phyloP scores from a whole-genome alignment of 2,329 filamentous ascomycete genomes.

The Aspergillus puulaauensis region DNA sequence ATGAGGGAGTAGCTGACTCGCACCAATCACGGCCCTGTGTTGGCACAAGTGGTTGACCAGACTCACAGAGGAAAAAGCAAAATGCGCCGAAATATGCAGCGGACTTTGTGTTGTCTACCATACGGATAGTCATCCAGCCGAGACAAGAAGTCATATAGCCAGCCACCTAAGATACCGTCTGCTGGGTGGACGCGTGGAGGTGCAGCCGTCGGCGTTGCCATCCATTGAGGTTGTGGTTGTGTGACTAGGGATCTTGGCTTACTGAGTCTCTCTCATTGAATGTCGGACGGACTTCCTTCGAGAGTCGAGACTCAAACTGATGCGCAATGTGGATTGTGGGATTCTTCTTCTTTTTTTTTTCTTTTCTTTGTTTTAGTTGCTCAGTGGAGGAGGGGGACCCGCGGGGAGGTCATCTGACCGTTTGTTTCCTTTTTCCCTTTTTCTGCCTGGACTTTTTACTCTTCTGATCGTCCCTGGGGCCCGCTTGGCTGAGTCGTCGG shows the following conservation, averaged over 20 bases:
- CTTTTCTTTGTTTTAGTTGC: background rate
- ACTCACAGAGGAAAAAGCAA: background rate
- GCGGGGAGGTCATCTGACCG: background rate
- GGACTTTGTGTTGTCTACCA: background rate
- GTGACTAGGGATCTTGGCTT: background rate
- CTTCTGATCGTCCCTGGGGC: background rate
- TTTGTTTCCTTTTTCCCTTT: background rate
- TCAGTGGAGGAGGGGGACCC: background rate
- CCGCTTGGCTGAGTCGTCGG: background rate
- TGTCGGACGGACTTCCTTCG: too few relatives aligned
- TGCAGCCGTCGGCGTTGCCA: background rate
- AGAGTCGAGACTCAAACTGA: too few relatives aligned
- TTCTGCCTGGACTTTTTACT: background rate
- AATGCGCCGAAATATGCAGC: too few relatives aligned
- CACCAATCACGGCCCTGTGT: background rate
- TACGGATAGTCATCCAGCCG: background rate
- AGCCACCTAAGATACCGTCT: too few relatives aligned
- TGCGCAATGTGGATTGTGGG: too few relatives aligned
- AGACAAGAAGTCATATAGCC: background rate
- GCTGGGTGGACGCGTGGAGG: background rate
- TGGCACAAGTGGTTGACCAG: background rate
- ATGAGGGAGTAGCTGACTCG: background rate
- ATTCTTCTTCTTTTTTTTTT: background rate
- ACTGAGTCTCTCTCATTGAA: too few relatives aligned
- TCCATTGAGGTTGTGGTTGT: background rate